Conservation (phyloP, 2,329 filamentous ascomycete genomes). For the Neoscytalidium dimidiatum region DNA sequence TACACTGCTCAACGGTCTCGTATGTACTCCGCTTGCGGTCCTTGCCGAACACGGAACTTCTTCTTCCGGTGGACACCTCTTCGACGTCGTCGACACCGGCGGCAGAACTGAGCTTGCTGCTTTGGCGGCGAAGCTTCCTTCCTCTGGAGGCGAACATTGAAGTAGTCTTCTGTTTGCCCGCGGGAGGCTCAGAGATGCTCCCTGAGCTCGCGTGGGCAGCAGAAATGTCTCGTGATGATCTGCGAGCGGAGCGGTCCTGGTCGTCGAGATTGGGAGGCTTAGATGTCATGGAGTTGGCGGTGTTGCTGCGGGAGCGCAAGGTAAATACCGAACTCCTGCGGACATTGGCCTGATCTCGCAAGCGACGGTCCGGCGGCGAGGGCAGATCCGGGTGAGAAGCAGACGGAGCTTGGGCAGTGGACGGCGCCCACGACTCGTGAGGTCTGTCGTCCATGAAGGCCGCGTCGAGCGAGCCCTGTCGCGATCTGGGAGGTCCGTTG, state of each 20-base stretch:
- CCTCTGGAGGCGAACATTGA: constrained; percentile 29
- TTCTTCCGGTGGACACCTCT: constrained; percentile 30
- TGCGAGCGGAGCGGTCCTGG: constrained; percentile 29
- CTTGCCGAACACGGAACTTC: constrained; percentile 38
- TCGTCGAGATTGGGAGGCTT: constrained; percentile 24
- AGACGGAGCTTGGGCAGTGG: constrained; percentile 13
- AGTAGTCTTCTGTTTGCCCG: constrained; percentile 32
- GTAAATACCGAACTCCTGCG: constrained; percentile 39
- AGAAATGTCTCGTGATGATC: constrained; percentile 30
- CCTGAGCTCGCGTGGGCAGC: constrained; percentile 24
- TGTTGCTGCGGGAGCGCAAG: constrained; percentile 40
- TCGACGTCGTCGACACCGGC: constrained; percentile 27
- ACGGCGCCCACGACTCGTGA: not conserved
- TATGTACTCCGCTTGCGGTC: constrained; percentile 28
- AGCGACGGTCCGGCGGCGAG: constrained; percentile 33
- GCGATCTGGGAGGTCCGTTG: constrained; percentile 31
- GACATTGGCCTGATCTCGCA: constrained; percentile 25
- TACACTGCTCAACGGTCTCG: constrained; percentile 29
- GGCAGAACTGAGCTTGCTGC: constrained; percentile 32
- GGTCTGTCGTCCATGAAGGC: not conserved
- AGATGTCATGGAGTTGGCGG: constrained; percentile 36
- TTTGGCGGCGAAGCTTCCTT: constrained; percentile 36
- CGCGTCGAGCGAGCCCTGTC: constrained; percentile 37
- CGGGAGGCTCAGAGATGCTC: constrained; percentile 28
- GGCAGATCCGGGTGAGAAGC: constrained; percentile 27